A percentile compares a stretch with the other conserved stretches of the same genome.
phyloP scores from a whole-genome alignment of 208 protist species.

The Zelonia costaricensis region DNA sequence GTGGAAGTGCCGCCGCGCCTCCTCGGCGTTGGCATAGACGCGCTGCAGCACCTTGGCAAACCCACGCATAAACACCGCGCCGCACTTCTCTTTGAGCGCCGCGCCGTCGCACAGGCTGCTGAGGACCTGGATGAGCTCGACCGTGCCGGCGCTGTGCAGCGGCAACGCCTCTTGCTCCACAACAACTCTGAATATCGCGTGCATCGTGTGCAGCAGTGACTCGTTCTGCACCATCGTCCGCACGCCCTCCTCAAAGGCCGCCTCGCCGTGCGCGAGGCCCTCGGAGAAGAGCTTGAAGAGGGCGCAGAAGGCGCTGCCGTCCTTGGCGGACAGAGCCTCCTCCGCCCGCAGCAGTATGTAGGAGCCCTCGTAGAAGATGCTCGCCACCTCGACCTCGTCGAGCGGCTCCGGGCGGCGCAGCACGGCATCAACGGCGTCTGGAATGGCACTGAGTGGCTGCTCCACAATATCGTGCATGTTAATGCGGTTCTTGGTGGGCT shows the following conservation, averaged over 20 bases:
- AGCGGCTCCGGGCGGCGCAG: constrained; percentile 76
- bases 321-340: constrained; percentile 72
- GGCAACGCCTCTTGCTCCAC: constrained; percentile 62
- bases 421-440: constrained; percentile 79
- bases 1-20: constrained; percentile 59
- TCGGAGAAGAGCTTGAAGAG: constrained; percentile 85
- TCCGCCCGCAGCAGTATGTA: constrained; percentile 83
- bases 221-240: constrained; percentile 59
- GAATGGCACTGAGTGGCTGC: constrained; percentile 71
- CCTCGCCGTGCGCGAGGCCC: constrained; percentile 73
- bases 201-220: constrained; percentile 69
- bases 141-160: constrained; percentile 61
- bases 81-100: constrained; percentile 80
- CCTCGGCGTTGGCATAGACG: constrained; percentile 50
- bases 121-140: constrained; percentile 83
- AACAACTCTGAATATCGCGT: constrained; percentile 62
- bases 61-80: constrained; percentile 68
- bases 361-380: constrained; percentile 78
- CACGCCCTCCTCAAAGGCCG: constrained; percentile 73
- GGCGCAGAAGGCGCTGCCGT: constrained; percentile 72
- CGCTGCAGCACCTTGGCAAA: constrained; percentile 63
- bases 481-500: constrained; percentile 81
- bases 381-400: constrained; percentile 78
- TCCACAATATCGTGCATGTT: constrained; percentile 92
- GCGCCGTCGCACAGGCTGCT: constrained; percentile 81